Percentiles rank a stretch among this genome's conserved stretches.
phyloP scores from a whole-genome alignment of 2,329 filamentous ascomycete genomes.

The Trichoderma koningii region DNA sequence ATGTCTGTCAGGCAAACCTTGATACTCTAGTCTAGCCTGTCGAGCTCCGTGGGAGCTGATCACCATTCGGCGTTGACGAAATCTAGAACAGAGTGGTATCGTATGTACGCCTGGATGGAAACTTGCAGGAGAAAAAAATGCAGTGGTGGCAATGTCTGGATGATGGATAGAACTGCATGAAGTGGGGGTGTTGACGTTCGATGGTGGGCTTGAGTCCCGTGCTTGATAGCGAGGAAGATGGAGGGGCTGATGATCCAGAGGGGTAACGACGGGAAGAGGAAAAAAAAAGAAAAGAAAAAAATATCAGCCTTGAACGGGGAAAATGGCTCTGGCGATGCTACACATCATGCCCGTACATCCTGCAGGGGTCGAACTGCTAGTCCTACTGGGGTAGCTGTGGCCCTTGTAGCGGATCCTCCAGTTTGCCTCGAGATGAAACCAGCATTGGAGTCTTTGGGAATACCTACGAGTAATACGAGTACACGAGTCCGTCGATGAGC shows the following conservation, averaged over 20 bases:
- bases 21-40: background rate
- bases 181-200: constrained; percentile 40
- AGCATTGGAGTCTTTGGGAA: no score
- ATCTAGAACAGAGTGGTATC: background rate
- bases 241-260: constrained; percentile 27
- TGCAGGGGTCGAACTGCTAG: constrained; percentile 9
- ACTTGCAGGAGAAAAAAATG: constrained; percentile 6
- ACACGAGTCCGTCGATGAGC: no score
- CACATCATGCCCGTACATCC: background rate
- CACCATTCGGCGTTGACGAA: background rate
- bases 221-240: constrained; percentile 10
- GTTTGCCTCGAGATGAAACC: background rate
- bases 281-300: background rate
- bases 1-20: no score
- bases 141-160: constrained; percentile 27
- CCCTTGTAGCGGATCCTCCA: background rate
- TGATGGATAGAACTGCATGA: constrained; percentile 24
- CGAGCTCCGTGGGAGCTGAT: background rate
- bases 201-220: constrained; percentile 16
- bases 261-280: constrained; percentile 8
- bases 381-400: background rate
- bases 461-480: no score
- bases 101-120: background rate
- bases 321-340: constrained; percentile 10
- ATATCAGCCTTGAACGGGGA: background rate